Base-by-base conservation (phyloP, 176 grass and related monocot species). In the Avena insularis region DNA sequence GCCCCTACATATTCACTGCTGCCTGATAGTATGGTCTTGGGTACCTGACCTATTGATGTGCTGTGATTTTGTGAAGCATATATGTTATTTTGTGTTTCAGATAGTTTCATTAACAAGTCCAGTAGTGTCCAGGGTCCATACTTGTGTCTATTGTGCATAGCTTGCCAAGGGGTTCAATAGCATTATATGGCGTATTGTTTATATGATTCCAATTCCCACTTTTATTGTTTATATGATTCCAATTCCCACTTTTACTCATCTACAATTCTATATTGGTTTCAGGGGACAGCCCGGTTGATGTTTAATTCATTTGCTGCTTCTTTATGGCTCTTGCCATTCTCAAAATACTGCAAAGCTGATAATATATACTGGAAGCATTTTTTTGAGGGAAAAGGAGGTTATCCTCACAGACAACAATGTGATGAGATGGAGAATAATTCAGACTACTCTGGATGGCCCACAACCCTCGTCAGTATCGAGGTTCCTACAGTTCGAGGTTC, bases 301-400 rank as follows among this genome's bases (percentile, higher is more conserved):
- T 93, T 89, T 43, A 98, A 98, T 89, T 87, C 96, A 64, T 98
- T 93, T 87, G 93, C 91, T 79, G 95, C 96, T 75, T 98, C 93
- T 51, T 89, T 98, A 89, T 95, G 96, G 96, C 78, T 95, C 79
- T 79, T 92, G 75, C 96, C 96, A 67, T 98, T 98, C 90, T 98
- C 96, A 59, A 93, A 98, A 79, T 80, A 93, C 84, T 98, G 93
- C 86, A 94, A 89, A 90, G 80, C 96, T 60, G 96, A 98, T 89
- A 95, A 98, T 95, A 69, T 94, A 87, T 95, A 98, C 79, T 98
- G 93, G 96, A 95, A 95, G 70, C 72, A 89, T 82, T 98, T 89
- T 91, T 98, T 95, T 89, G 91, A 90, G 88, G 93, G 91, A 59
- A 93, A 84, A 56, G 90, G 78, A 67, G 72, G 86, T 83, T 87